Conservation (phyloP, 2,329 filamentous ascomycete species). For the Lizonia empirigonia region DNA sequence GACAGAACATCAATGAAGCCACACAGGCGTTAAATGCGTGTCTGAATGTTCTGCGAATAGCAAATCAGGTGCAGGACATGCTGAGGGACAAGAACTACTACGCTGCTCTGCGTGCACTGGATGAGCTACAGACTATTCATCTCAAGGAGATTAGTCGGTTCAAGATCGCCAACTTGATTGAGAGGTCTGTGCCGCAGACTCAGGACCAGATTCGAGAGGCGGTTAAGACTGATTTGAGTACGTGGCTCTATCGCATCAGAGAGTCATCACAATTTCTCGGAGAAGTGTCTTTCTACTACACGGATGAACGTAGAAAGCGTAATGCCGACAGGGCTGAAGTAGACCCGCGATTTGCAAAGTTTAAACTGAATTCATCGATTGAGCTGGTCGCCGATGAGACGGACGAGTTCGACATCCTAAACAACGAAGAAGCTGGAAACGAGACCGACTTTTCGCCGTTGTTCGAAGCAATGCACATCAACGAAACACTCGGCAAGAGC, state of each 20-base stretch:
- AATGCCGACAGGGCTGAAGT: slow-evolving; percentile 82
- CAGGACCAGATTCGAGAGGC: slow-evolving; percentile 93
- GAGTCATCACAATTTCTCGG: slow-evolving; percentile 96
- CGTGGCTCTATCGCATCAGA: slow-evolving; percentile 92
- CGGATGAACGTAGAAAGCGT: slow-evolving; percentile 80
- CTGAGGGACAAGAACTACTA: slow-evolving; percentile 95
- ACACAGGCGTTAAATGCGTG: slow-evolving; percentile 88
- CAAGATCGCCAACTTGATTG: slow-evolving; percentile 92
- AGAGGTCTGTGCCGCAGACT: slow-evolving; percentile 90
- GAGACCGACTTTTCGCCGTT: slow-evolving; percentile 93
- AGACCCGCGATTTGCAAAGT: slow-evolving; percentile 75
- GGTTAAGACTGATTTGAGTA: slow-evolving; percentile 96
- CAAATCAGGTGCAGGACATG: slow-evolving; percentile 93
- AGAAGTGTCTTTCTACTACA: slow-evolving; percentile 96
- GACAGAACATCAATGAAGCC: slow-evolving; percentile 95
- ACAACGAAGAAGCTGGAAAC: slow-evolving; percentile 81
- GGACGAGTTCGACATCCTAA: slow-evolving; percentile 92
- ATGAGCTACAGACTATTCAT: slow-evolving; percentile 95
- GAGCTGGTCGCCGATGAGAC: slow-evolving; percentile 94
- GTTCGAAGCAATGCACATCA: slow-evolving; percentile 94
- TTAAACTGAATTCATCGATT: slow-evolving; percentile 93
- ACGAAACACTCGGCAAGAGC: slow-evolving; percentile 88
- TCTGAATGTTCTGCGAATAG: slow-evolving; percentile 85
- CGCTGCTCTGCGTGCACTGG: slow-evolving; percentile 87
- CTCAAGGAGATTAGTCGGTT: slow-evolving; percentile 93